Percentiles rank a stretch among this genome's conserved stretches.
Evolutionary conservation across 805 yeast genomes (phyloP).

Genomic region (Starmerella asiatica): DNA sequence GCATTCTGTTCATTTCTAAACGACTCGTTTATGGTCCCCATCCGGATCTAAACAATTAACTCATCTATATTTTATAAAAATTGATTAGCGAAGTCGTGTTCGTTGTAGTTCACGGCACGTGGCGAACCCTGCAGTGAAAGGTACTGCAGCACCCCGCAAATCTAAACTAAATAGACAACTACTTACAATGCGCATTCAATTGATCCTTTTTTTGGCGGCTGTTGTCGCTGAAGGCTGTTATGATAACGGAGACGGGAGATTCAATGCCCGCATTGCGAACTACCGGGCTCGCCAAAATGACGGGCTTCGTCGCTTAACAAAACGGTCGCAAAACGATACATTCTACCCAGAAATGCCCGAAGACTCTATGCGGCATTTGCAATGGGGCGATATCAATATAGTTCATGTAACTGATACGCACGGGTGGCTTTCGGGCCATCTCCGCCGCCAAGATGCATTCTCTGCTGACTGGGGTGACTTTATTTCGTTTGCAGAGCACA

Average conservation of each 20-base stretch:
- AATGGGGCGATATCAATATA: constrained; percentile 48
- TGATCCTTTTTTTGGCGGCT: too few relatives aligned
- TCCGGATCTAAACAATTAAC: too few relatives aligned
- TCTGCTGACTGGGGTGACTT: constrained; percentile 91
- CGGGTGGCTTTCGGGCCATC: constrained; percentile 49
- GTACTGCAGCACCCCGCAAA: too few relatives aligned
- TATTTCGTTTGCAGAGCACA: constrained; percentile 48
- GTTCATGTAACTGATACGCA: constrained; percentile 91
- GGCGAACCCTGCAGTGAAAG: too few relatives aligned
- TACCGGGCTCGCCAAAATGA: constrained; percentile 2
- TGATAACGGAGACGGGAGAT: constrained; percentile 15
- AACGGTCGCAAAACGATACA: constrained; percentile 8
- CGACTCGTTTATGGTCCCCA: too few relatives aligned
- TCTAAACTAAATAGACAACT: too few relatives aligned
- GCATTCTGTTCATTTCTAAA: too few relatives aligned
- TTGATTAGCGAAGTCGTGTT: too few relatives aligned
- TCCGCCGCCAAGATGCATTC: constrained; percentile 33
- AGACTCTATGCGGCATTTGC: not conserved
- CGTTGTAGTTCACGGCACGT: too few relatives aligned
- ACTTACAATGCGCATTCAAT: too few relatives aligned
- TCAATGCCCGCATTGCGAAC: constrained; percentile 5
- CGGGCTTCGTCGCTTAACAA: not conserved
- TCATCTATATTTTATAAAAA: too few relatives aligned
- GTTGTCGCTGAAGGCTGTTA: constrained; percentile 4
- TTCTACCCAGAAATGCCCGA: constrained; percentile 1